phyloP scores from a whole-genome alignment of 2,329 filamentous ascomycete species.

The Metarhizium humberi region DNA sequence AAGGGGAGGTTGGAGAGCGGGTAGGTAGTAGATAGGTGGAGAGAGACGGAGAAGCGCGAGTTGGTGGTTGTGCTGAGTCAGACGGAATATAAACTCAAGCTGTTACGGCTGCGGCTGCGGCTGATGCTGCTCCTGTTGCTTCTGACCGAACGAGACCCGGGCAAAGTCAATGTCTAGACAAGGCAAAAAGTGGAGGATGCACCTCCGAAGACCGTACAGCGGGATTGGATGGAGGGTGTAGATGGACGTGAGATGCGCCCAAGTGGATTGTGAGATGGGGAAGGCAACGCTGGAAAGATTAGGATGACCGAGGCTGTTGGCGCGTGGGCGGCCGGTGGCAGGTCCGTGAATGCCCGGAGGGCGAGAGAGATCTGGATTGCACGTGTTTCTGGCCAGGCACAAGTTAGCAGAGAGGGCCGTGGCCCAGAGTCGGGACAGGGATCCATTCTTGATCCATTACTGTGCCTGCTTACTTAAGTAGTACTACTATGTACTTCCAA shows the following conservation, averaged over 20 bases:
- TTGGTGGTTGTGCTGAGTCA: slow-evolving; percentile 3
- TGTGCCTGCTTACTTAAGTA: neutral
- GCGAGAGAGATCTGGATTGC: neutral
- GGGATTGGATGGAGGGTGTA: neutral
- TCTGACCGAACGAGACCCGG: neutral
- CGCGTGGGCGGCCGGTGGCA: neutral
- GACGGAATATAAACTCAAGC: neutral
- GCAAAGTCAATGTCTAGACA: neutral
- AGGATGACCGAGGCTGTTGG: slow-evolving; percentile 1
- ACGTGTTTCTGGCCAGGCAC: slow-evolving; percentile 1
- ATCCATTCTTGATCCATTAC: neutral
- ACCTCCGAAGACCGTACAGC: neutral
- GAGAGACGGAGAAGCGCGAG: neutral
- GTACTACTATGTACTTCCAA: neutral
- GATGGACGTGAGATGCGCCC: neutral
- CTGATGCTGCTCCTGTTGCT: neutral
- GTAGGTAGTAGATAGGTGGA: neutral
- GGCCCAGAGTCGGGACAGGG: neutral
- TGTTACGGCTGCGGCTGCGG: neutral
- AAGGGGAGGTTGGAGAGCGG: slow-evolving; percentile 16
- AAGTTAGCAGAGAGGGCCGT: neutral
- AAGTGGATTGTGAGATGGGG: neutral
- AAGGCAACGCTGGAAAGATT: neutral
- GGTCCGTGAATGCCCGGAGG: slow-evolving; percentile 2
- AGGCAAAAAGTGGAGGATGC: slow-evolving; percentile 1